A percentile compares a stretch with the other conserved stretches of the same genome.
These are phyloP conservation scores for Bidens hawaiensis DNA, from an alignment of 140 eudicot species.

Conservation along the genomic window DNA sequence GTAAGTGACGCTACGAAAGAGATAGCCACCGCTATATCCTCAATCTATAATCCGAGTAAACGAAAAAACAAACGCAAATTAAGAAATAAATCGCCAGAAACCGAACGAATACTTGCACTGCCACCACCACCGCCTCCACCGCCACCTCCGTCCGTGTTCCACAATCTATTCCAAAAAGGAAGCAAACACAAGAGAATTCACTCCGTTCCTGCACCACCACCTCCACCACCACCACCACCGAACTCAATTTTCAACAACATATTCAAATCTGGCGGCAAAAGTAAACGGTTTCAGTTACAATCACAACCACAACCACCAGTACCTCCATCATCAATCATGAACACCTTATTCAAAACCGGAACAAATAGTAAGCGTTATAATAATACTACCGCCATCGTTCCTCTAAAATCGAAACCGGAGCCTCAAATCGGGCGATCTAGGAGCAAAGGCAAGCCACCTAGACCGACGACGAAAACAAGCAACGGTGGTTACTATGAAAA, in stretches of 20 bases:
- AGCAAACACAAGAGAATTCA: conserved; percentile 56
- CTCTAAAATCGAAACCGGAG: conserved; percentile 2
- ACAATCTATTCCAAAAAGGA: conserved; percentile 57
- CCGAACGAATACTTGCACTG: conserved; percentile 37
- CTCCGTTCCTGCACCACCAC: conserved; percentile 21
- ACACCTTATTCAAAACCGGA: conserved; percentile 34
- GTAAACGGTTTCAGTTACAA: conserved; percentile 36
- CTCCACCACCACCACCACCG: conserved; percentile 49
- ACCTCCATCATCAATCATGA: conserved; percentile 45
- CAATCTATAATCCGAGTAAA: conserved; percentile 51
- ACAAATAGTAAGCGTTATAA: conserved; percentile 33
- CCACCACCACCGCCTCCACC: conserved; percentile 67
- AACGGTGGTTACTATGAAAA: conserved; percentile 29
- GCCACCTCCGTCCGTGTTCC: conserved; percentile 49
- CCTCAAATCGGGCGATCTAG: conserved; percentile 10
- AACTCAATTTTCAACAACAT: conserved; percentile 61
- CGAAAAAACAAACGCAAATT: conserved; percentile 38
- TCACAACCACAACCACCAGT: conserved; percentile 46
- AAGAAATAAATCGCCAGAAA: conserved; percentile 24
- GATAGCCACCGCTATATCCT: conserved; percentile 59
- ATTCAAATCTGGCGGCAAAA: conserved; percentile 53
- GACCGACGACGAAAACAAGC: conserved; percentile 39
- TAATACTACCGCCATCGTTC: background rate
- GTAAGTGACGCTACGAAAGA: conserved; percentile 62
- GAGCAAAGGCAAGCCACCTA: conserved; percentile 57